Conservation (phyloP, 2,329 filamentous ascomycete species). For the Gaeumannomyces sp. region DNA sequence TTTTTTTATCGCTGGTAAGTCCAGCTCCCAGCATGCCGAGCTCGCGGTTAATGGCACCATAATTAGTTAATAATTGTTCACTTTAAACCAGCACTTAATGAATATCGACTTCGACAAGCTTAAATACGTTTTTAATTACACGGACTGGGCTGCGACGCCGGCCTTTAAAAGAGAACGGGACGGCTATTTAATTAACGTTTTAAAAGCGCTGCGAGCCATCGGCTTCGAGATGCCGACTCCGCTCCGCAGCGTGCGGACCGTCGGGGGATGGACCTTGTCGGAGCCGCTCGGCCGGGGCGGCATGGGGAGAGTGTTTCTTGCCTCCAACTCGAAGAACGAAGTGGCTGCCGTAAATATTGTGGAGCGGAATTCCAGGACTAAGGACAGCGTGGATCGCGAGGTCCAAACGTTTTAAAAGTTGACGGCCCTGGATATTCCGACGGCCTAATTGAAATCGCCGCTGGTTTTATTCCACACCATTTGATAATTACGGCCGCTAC, state of each 20-base stretch:
- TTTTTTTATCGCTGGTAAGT: not conserved
- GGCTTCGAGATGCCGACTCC: constrained; percentile 4
- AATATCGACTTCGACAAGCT: constrained; percentile 3
- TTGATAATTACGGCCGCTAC: too few relatives aligned
- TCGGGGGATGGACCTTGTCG: constrained; percentile 1
- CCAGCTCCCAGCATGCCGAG: not conserved
- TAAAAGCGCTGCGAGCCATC: not conserved
- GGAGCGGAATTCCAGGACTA: not conserved
- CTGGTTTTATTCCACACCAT: too few relatives aligned
- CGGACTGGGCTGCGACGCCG: not conserved
- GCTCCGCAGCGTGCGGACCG: not conserved
- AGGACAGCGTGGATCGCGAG: not conserved
- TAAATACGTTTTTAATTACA: not conserved
- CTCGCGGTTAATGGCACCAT: not conserved
- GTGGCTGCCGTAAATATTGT: constrained; percentile 4
- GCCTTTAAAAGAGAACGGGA: not conserved
- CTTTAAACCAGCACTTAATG: not conserved
- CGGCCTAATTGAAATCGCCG: too few relatives aligned
- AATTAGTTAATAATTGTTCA: not conserved
- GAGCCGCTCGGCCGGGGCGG: constrained; percentile 3
- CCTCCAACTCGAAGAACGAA: constrained; percentile 1
- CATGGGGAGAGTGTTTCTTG: constrained; percentile 2
- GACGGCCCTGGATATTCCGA: not conserved
- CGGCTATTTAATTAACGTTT: not conserved
- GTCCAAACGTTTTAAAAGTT: not conserved